Conservation (phyloP, 78 protist genomes). For the Dictyostelium intermedium region DNA sequence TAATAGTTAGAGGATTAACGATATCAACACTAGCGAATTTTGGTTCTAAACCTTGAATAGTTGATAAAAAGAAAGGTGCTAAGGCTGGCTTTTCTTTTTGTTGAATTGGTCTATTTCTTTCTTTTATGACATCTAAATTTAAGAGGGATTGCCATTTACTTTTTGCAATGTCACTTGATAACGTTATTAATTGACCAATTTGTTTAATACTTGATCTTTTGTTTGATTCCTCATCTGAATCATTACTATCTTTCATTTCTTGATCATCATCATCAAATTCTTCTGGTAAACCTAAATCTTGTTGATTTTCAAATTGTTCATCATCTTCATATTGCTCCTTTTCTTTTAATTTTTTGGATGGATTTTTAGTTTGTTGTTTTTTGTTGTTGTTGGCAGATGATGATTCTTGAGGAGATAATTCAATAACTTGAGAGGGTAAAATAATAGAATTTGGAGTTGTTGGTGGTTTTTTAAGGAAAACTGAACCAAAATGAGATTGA, state of each 20-base stretch:
- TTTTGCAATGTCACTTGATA: slow-evolving; percentile 23
- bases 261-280: neutral
- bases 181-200: slow-evolving; percentile 32
- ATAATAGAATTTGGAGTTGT: neutral
- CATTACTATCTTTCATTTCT: neutral
- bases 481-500: slow-evolving; percentile 69
- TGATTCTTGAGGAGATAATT: neutral
- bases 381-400: too few relatives aligned
- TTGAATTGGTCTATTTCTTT: slow-evolving; percentile 73
- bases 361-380: neutral
- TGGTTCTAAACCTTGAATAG: slow-evolving; percentile 67
- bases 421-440: neutral
- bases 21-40: slow-evolving; percentile 12
- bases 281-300: neutral
- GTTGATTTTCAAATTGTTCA: neutral
- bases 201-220: neutral
- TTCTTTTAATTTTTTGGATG: neutral
- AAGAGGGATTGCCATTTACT: slow-evolving; percentile 80
- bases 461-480: neutral
- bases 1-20: neutral
- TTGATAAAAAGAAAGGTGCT: slow-evolving; percentile 84
- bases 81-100: slow-evolving; percentile 38
- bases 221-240: neutral
- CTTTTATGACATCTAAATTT: slow-evolving; percentile 69
- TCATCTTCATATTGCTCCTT: slow-evolving; percentile 2